Evolutionary conservation across 1,284 basidiomycete species (phyloP).

Genomic region (Mycosarcoma mackinlayi): DNA sequence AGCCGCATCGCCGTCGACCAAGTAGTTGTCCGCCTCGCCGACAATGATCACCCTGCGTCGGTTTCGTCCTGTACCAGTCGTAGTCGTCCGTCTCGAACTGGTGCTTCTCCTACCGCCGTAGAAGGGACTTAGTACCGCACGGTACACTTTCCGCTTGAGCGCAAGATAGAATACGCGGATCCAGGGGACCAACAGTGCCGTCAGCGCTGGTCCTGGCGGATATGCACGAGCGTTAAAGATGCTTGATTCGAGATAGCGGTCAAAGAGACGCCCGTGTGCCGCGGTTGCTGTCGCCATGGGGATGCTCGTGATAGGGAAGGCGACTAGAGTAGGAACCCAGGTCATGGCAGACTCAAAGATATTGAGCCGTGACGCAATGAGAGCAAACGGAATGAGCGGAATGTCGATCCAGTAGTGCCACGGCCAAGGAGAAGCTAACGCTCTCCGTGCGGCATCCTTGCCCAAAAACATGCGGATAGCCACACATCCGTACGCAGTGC

Average conservation of each 20-base stretch:
- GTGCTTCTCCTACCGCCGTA: constrained; percentile 11
- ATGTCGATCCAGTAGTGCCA: constrained; percentile 64
- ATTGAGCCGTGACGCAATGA: constrained; percentile 54
- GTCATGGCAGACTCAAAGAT: constrained; percentile 57
- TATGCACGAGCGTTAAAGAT: constrained; percentile 27
- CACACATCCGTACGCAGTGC: constrained; percentile 52
- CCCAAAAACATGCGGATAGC: constrained; percentile 56
- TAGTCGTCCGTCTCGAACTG: constrained; percentile 7
- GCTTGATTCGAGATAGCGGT: constrained; percentile 22
- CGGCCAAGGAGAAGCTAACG: constrained; percentile 55
- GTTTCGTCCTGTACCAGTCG: constrained; percentile 10
- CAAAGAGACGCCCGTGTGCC: constrained; percentile 22
- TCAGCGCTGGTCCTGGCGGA: constrained; percentile 55
- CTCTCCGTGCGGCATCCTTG: constrained; percentile 40
- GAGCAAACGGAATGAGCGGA: constrained; percentile 63
- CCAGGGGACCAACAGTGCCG: constrained; percentile 59
- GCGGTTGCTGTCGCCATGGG: constrained; percentile 20
- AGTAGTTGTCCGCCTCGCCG: constrained; percentile 32
- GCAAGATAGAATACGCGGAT: constrained; percentile 55
- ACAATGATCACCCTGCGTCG: constrained; percentile 45
- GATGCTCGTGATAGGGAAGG: constrained; percentile 45
- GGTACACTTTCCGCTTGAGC: constrained; percentile 52
- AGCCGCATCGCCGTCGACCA: constrained; percentile 30
- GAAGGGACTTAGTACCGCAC: constrained; percentile 44
- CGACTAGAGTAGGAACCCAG: constrained; percentile 58